A percentile compares a stretch with the other conserved stretches of the same genome.
phyloP scores from a whole-genome alignment of 805 yeast genomes.

The Candida endomychidarum region DNA sequence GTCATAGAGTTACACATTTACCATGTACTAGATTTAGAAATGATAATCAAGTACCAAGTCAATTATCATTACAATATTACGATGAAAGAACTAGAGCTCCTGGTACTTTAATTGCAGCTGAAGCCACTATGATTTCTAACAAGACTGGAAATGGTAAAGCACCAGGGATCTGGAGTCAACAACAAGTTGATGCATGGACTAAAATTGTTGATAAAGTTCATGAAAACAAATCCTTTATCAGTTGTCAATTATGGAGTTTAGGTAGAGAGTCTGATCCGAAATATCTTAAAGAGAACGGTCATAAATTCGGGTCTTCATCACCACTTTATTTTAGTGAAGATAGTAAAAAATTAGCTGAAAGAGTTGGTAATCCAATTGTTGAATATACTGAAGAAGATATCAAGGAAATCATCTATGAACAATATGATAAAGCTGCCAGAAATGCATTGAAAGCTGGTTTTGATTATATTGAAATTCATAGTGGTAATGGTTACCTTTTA shows the following conservation, averaged over 20 bases:
- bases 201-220: constrained; percentile 47
- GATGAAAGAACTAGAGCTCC: constrained; percentile 29
- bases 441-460: constrained; percentile 35
- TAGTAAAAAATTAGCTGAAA: constrained; percentile 17
- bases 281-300: constrained; percentile 23
- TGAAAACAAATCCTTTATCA: constrained; percentile 37
- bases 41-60: constrained; percentile 26
- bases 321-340: constrained; percentile 20
- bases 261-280: constrained; percentile 40
- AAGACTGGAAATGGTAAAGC: constrained; percentile 40
- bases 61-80: constrained; percentile 28
- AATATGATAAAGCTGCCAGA: constrained; percentile 27
- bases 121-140: constrained; percentile 31
- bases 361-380: constrained; percentile 13
- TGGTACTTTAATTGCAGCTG: constrained; percentile 31
- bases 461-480: constrained; percentile 42
- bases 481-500: constrained; percentile 40
- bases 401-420: constrained; percentile 20
- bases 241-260: constrained; percentile 54
- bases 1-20: constrained; percentile 22
- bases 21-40: constrained; percentile 26
- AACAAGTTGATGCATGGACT: constrained; percentile 52
- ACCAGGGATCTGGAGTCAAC: constrained; percentile 51
- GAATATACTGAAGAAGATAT: constrained; percentile 24
- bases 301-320: constrained; percentile 20